Evolutionary conservation across 306 rosid species (phyloP), one percentile per base, ranked within the genome.

Genomic region (Lathyrus sativus): DNA sequence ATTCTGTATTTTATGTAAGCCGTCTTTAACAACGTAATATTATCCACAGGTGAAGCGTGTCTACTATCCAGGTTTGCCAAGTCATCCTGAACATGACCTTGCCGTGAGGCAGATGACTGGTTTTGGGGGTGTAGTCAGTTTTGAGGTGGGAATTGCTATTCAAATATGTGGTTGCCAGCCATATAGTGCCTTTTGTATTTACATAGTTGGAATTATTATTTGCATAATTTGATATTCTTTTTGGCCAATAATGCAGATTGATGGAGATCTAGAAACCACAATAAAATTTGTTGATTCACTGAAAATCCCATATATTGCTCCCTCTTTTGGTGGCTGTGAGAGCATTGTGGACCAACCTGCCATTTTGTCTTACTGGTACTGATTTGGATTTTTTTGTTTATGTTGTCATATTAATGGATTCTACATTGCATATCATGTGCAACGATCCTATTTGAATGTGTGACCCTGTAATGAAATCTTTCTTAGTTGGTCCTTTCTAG

Each of bases 291-390:
- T 92, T 61, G 98, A 92, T 78, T 70, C 98, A 28, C 87, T 92
- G 65, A 90, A 80, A 78, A 90, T 92, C 80, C 98, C 98, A 38
- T 90, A 92, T 44, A 92, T 90, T 79, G 98, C 96, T 19, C 87
- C 98, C 7, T 92, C 98, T 41, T 92, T 92, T 67, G 98, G 98
- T 83, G 98, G 98, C 68, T 88, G 96, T 73, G 98, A 92, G 82
- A 92, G 98, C 88, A 92, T 92, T 68, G 95, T 92, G 76, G 98
- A 92, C 77, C 98, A 92, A 81, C 98, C 98, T 35, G 98, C 98
- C 53, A 88, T 88, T 58, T 80, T 92, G 96, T 92, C 98, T 69
- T 92, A 92, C 85, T 90, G 96, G 98, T 92, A 89, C 65, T 24
- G 48, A 46, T 26, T 57, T 49, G 29, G 28, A 13, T 54, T 42